A percentile compares a stretch with the other conserved stretches of the same genome.
Conservation (phyloP, 768 basidiomycete species). For the Omphalotus guepiniiformis region DNA sequence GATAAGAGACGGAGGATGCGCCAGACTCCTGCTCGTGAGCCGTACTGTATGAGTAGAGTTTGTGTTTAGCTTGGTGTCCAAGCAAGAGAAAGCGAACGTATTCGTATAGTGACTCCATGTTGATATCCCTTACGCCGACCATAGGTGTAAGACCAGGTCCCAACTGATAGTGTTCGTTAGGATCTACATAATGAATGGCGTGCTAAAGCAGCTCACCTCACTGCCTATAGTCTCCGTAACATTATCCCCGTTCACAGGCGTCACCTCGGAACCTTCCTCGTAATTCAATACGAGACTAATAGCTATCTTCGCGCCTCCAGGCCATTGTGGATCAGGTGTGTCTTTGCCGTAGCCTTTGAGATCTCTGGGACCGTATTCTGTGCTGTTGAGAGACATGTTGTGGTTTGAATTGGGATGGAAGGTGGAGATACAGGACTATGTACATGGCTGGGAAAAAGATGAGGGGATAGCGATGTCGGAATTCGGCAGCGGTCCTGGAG, state of each 20-base stretch:
- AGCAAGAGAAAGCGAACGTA: no score
- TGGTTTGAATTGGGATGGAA: no score
- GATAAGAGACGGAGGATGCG: conserved; percentile 10
- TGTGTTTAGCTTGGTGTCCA: no score
- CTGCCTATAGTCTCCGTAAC: conserved; percentile 1
- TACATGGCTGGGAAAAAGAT: no score
- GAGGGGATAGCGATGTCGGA: no score
- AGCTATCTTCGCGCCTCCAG: conserved; percentile 10
- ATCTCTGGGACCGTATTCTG: conserved; percentile 9
- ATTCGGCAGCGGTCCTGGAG: no score
- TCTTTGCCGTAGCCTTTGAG: conserved; percentile 9
- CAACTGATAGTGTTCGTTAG: no score
- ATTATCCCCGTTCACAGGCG: conserved; percentile 5
- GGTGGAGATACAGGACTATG: no score
- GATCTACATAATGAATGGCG: no score
- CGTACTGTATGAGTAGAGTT: no score
- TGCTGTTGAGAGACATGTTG: conserved; percentile 4
- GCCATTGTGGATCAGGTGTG: conserved; percentile 11
- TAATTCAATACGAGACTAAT: conserved; percentile 9
- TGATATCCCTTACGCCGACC: conserved; percentile 3
- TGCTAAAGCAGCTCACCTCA: no score
- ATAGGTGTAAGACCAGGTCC: conserved; percentile 3
- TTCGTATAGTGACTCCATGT: conserved; percentile 4
- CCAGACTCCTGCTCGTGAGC: conserved; percentile 11
- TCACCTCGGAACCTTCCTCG: conserved; percentile 10